Conservation (phyloP, 192 early-diverging fungal genomes). For the Rhizophagus prolifer region DNA sequence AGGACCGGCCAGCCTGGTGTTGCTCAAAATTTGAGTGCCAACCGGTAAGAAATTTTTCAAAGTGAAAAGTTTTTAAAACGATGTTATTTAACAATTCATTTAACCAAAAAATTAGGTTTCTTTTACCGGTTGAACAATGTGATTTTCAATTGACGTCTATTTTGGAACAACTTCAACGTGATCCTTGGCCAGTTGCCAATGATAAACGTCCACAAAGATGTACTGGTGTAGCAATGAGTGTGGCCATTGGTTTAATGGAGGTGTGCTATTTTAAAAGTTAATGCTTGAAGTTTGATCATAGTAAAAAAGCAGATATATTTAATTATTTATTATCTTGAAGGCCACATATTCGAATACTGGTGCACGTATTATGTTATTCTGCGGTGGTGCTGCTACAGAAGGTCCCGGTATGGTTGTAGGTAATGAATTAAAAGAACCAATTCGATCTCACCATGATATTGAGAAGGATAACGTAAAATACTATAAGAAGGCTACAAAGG, state of each 20-base stretch:
- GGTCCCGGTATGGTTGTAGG: conserved; percentile 96
- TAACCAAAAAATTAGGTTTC: conserved; percentile 55
- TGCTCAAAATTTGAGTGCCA: conserved; percentile 1
- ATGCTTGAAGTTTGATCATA: neutral
- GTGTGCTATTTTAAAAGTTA: conserved; percentile 30
- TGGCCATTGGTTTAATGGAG: conserved; percentile 91
- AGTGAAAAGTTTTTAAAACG: too few species aligned
- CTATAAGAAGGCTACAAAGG: conserved; percentile 90
- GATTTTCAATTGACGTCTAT: conserved; percentile 95
- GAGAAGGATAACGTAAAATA: conserved; percentile 93
- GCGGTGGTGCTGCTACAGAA: conserved; percentile 89
- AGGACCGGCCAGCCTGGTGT: conserved; percentile 42
- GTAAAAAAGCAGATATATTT: neutral
- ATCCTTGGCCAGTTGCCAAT: conserved; percentile 92
- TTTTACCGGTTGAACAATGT: conserved; percentile 90
- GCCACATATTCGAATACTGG: conserved; percentile 90
- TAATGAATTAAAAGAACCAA: conserved; percentile 86
- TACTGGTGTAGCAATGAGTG: conserved; percentile 91
- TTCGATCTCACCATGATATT: conserved; percentile 97
- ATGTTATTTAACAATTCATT: neutral
- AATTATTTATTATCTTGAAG: conserved; percentile 36
- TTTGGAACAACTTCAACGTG: conserved; percentile 94
- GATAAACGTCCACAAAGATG: conserved; percentile 91
- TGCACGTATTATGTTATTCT: conserved; percentile 89
- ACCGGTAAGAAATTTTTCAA: conserved; percentile 1